Percentiles rank a stretch among this genome's conserved stretches.
Conservation (phyloP, 805 yeast genomes). For the Wickerhamiella alocasiicola region DNA sequence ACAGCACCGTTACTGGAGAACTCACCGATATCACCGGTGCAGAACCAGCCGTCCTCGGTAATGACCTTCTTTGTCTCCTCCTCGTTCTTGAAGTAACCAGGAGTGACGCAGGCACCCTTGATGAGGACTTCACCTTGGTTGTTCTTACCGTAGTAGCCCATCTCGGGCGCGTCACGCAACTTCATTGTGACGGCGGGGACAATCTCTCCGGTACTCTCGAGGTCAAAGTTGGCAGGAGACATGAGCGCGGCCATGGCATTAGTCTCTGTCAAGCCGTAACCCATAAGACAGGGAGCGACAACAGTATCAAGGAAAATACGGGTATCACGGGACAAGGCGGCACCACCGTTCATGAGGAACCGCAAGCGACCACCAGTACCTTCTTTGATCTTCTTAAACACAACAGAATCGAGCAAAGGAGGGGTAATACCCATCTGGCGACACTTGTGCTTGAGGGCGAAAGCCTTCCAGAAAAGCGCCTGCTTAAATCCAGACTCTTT, state of each 20-base stretch:
- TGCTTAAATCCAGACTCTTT: conserved; percentile 54
- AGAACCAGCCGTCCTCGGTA: conserved; percentile 83
- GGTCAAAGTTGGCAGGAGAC: conserved; percentile 52
- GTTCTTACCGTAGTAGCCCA: conserved; percentile 80
- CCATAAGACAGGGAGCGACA: conserved; percentile 77
- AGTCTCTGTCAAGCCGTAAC: conserved; percentile 95
- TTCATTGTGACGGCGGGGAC: conserved; percentile 77
- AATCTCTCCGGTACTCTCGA: conserved; percentile 70
- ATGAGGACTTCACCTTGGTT: conserved; percentile 88
- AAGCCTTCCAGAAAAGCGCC: conserved; percentile 82
- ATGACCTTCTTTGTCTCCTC: conserved; percentile 68
- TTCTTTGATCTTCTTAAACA: conserved; percentile 78
- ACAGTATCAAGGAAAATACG: conserved; percentile 67
- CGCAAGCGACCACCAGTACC: conserved; percentile 91
- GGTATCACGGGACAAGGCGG: conserved; percentile 71
- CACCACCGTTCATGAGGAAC: conserved; percentile 76
- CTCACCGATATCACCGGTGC: conserved; percentile 93
- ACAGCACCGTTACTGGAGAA: conserved; percentile 72
- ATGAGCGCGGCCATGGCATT: conserved; percentile 73
- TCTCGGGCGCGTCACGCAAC: conserved; percentile 80
- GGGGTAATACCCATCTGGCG: conserved; percentile 67
- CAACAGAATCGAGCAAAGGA: conserved; percentile 53
- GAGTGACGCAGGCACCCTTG: conserved; percentile 57
- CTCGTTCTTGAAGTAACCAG: conserved; percentile 71
- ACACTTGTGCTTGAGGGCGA: conserved; percentile 48